Evolutionary conservation across 2,329 filamentous ascomycete species (phyloP), one percentile per base, ranked within the genome.

Genomic region (Calonectria pauciramosa): DNA sequence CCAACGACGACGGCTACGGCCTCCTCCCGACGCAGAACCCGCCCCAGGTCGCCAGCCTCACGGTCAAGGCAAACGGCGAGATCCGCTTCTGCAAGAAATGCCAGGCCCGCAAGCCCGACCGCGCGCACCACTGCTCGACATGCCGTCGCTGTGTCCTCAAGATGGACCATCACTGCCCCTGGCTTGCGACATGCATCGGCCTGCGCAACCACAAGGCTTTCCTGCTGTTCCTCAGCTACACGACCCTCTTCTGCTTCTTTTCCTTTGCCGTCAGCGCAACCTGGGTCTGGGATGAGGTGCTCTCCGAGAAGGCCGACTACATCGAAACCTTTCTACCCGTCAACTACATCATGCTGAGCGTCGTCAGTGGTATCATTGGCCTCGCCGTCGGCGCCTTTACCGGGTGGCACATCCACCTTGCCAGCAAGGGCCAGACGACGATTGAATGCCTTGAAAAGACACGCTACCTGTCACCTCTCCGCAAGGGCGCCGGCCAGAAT

Each of bases 151-250:
- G 97, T 84, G 96, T 99, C 32, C 89, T 99, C 84, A 99, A 99
- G 89, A 99, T 99, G 97, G 97, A 99, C 84, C 97, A 99, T 85
- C 97, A 99, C 87, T 99, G 97, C 84, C 97, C 97, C 20, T 99
- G 97, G 97, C 90, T 99, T 65, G 96, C 97, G 34, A 98, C 95
- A 5, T 99, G 97, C 85, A 94, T 99, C 74, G 97, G 97, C 26
- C 88, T 99, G 77, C 92, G 92, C 82, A 99, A 99, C 86, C 97
- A 98, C 89, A 99, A 99, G 86, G 91, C 96, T 0, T 99, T 99
- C 83, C 85, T 99, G 68, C 90, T 99, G 4, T 99, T 99, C 84
- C 89, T 99, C 32, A 91, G 96, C 71, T 99, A 99, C 84, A 95
- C 95, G 0, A 95, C 94, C 5, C 76, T 98, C 2, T 98, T 98